These are phyloP conservation scores for Sporobolomyces phaffii DNA, from an alignment of 768 basidiomycete genomes.

Conservation along the genomic window DNA sequence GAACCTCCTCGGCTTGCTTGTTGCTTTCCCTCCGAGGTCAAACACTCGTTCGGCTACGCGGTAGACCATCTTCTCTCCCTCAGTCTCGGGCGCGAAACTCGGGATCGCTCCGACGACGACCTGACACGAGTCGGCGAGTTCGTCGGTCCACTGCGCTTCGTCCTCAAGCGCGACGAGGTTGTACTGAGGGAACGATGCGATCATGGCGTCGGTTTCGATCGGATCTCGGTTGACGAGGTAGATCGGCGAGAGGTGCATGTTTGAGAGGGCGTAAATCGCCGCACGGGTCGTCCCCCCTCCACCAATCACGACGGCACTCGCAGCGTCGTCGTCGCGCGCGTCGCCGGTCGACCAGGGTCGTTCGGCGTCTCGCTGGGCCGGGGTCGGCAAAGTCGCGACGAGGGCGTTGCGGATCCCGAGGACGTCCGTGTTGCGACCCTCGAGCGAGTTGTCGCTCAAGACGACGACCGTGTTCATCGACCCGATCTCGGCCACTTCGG, in stretches of 20 bases:
- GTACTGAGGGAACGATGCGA: constrained; percentile 22
- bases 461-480: constrained; percentile 41
- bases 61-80: constrained; percentile 34
- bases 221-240: constrained; percentile 39
- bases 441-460: constrained; percentile 11
- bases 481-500: constrained; percentile 33
- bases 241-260: constrained; percentile 30
- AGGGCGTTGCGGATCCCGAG: constrained; percentile 27
- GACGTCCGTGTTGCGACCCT: constrained; percentile 40
- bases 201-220: constrained; percentile 17
- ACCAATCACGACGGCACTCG: constrained; percentile 33
- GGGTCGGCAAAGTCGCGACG: not conserved
- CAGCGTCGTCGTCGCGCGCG: not conserved
- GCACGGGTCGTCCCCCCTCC: constrained; percentile 42
- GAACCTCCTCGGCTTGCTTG: not conserved
- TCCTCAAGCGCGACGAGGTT: constrained; percentile 17
- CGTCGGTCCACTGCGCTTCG: constrained; percentile 11
- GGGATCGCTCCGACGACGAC: constrained; percentile 33
- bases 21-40: not conserved
- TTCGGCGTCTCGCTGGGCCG: not conserved
- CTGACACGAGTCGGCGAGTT: not conserved
- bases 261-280: constrained; percentile 37
- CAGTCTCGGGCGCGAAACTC: constrained; percentile 22
- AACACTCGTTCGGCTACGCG: constrained; percentile 21
- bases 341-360: constrained; percentile 8